Evolutionary conservation across 2,329 filamentous ascomycete genomes (phyloP).

Genomic region (Didymella arachidicola): DNA sequence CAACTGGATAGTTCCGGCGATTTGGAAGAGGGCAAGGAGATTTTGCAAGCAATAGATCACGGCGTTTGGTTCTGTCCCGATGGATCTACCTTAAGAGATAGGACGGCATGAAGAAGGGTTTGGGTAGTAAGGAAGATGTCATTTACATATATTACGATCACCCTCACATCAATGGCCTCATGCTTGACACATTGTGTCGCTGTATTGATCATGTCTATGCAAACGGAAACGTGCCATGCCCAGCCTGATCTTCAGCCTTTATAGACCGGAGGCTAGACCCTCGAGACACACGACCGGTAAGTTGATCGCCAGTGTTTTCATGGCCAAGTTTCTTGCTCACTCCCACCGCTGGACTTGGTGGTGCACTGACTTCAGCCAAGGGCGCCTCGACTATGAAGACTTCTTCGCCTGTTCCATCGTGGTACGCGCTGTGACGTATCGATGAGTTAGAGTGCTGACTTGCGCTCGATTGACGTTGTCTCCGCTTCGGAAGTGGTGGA

Average conservation of each 20-base stretch:
- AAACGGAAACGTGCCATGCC: conserved; percentile 32
- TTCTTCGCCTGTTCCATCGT: conserved; percentile 25
- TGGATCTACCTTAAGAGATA: no score
- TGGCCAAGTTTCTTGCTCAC: conserved; percentile 12
- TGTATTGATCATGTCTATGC: conserved; percentile 8
- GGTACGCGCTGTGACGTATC: conserved; percentile 14
- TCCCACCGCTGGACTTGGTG: conserved; percentile 29
- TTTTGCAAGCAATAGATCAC: no score
- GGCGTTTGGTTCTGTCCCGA: no score
- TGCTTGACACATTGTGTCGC: no score
- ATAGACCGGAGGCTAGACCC: conserved; percentile 6
- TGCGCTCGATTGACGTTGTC: conserved; percentile 48
- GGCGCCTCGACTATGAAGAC: conserved; percentile 46
- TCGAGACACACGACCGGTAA: background rate
- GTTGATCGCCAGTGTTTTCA: background rate
- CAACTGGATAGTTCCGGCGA: no score
- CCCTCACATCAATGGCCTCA: no score
- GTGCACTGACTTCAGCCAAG: conserved; percentile 31
- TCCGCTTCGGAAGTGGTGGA: conserved; percentile 60
- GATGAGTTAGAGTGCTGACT: conserved; percentile 21
- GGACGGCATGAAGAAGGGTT: no score
- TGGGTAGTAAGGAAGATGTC: no score
- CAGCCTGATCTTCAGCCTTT: conserved; percentile 6
- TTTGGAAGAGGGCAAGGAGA: no score
- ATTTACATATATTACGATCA: no score